Percentiles rank a stretch among this genome's conserved stretches.
Conservation (phyloP, 352 stramenopile genomes). For the Pythium biforme region DNA sequence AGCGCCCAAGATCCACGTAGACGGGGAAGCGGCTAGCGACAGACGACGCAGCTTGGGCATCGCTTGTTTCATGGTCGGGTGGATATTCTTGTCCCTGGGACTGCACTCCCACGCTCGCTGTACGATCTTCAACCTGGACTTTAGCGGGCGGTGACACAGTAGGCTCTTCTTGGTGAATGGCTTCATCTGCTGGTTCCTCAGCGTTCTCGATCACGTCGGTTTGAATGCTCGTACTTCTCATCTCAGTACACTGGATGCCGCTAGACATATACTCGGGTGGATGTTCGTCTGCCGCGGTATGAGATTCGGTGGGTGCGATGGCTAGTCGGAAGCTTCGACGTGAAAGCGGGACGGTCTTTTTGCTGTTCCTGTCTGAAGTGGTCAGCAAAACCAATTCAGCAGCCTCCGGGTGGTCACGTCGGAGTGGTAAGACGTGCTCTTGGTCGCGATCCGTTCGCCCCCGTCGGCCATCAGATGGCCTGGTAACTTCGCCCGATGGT, state of each 20-base stretch:
- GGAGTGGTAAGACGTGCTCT: constrained; percentile 11
- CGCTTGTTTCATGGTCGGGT: background rate
- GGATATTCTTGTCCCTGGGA: background rate
- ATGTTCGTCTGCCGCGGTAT: background rate
- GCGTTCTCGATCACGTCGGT: constrained; percentile 1
- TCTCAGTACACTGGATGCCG: constrained; percentile 12
- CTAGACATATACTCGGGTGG: background rate
- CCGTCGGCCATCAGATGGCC: background rate
- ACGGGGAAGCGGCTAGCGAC: constrained; percentile 21
- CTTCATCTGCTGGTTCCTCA: background rate
- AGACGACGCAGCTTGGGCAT: background rate
- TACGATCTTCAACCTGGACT: background rate
- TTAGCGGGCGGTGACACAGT: background rate
- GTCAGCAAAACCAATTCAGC: constrained; percentile 14
- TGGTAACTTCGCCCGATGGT: background rate
- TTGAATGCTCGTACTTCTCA: constrained; percentile 17
- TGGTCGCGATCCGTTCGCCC: background rate
- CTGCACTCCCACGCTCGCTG: background rate
- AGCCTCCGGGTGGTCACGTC: background rate
- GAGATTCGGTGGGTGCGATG: background rate
- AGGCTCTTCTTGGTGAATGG: background rate
- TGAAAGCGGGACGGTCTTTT: constrained; percentile 5
- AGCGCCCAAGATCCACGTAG: constrained; percentile 18
- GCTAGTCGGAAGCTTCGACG: constrained; percentile 17
- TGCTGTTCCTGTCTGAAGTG: background rate